These are phyloP conservation scores for Chaetomium strumarium DNA, from an alignment of 2,329 filamentous ascomycete genomes.

Conservation along the genomic window DNA sequence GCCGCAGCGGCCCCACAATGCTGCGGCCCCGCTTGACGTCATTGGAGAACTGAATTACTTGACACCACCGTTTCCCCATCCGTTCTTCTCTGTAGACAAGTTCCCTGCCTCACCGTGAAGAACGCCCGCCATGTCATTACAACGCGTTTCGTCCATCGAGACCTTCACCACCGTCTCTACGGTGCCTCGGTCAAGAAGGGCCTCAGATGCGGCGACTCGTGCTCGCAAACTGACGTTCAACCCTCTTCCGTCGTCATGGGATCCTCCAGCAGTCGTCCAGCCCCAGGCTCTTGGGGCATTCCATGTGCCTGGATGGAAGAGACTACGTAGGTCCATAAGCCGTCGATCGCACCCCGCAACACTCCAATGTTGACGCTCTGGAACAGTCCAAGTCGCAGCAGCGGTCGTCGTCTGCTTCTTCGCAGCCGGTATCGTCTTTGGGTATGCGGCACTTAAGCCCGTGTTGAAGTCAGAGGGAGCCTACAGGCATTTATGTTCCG, in stretches of 20 bases:
- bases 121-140: slow-evolving; percentile 41
- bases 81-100: neutral
- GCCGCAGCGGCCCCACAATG: too few relatives aligned
- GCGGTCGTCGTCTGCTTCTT: slow-evolving; percentile 43
- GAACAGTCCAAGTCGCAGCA: slow-evolving; percentile 34
- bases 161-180: slow-evolving; percentile 41
- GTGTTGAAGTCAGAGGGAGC: slow-evolving; percentile 68
- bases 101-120: neutral
- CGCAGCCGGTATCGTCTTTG: slow-evolving; percentile 74
- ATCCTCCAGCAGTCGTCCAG: slow-evolving; percentile 38
- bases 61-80: too few relatives aligned
- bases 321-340: slow-evolving; percentile 37
- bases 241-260: slow-evolving; percentile 47
- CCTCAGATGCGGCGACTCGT: slow-evolving; percentile 43
- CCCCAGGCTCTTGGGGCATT: slow-evolving; percentile 47
- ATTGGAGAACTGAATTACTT: too few relatives aligned
- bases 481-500: slow-evolving; percentile 57
- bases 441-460: slow-evolving; percentile 79
- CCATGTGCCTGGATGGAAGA: slow-evolving; percentile 49
- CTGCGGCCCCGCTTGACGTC: too few relatives aligned
- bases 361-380: neutral
- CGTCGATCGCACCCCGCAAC: neutral
- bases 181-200: slow-evolving; percentile 36
- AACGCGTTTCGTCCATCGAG: slow-evolving; percentile 48
- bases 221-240: slow-evolving; percentile 49